A percentile compares a stretch with the other conserved stretches of the same genome.
phyloP scores from a whole-genome alignment of 2,329 filamentous ascomycete species.

The Neophaeococcomyces aloes region DNA sequence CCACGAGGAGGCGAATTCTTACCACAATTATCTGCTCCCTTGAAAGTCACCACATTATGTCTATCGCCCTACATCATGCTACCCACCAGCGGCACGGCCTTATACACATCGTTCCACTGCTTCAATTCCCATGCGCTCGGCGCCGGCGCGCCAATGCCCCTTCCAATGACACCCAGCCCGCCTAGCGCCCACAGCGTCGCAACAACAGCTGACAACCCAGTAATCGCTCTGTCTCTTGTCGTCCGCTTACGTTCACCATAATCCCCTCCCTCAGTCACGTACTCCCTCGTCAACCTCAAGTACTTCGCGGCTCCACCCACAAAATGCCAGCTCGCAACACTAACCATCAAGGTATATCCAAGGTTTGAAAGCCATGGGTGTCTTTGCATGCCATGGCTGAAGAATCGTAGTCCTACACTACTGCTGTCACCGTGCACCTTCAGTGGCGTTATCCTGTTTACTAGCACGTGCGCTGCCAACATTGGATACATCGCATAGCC shows the following conservation, averaged over 20 bases:
- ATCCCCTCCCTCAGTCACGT: constrained; percentile 38
- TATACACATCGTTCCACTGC: constrained; percentile 67
- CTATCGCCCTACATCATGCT: constrained; percentile 34
- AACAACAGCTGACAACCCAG: constrained; percentile 49
- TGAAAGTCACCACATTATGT: neutral
- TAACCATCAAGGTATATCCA: constrained; percentile 60
- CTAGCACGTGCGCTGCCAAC: constrained; percentile 58
- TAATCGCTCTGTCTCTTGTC: constrained; percentile 60
- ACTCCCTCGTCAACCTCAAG: constrained; percentile 54
- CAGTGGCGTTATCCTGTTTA: constrained; percentile 67
- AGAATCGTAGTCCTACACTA: constrained; percentile 73
- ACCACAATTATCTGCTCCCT: no score
- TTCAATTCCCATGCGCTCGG: constrained; percentile 56
- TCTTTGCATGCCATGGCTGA: constrained; percentile 72
- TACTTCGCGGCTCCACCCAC: constrained; percentile 79
- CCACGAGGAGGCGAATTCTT: no score
- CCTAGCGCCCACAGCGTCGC: constrained; percentile 70
- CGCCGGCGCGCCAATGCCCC: constrained; percentile 44
- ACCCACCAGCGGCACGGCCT: constrained; percentile 47
- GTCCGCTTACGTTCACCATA: constrained; percentile 38
- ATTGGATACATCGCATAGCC: constrained; percentile 62
- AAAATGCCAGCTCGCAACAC: constrained; percentile 62
- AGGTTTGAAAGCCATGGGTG: constrained; percentile 56
- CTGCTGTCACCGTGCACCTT: constrained; percentile 72
- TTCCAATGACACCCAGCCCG: constrained; percentile 65